phyloP scores from a whole-genome alignment of 176 grass and related monocot genomes.

The Tillandsia fasciculata region DNA sequence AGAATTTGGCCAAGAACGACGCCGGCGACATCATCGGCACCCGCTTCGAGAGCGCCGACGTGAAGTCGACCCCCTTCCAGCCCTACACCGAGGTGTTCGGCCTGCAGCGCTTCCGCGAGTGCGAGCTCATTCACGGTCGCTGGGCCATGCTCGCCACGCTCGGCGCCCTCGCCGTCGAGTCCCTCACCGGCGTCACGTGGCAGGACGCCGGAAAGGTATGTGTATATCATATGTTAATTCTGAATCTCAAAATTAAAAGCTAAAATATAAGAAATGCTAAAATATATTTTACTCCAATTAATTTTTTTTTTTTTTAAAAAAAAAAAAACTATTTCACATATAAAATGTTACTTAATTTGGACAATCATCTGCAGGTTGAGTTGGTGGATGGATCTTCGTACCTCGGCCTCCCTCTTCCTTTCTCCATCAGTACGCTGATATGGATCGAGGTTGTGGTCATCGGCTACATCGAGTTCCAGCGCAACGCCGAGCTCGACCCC shows the following conservation, averaged over 20 bases:
- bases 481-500: slow-evolving; percentile 92
- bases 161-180: slow-evolving; percentile 80
- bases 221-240: background rate
- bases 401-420: slow-evolving; percentile 86
- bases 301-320: too few relatives aligned
- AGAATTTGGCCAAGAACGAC: slow-evolving; percentile 82
- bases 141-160: slow-evolving; percentile 99
- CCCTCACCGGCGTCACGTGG: slow-evolving; percentile 98
- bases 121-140: slow-evolving; percentile 94
- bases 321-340: too few relatives aligned
- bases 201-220: slow-evolving; percentile 97
- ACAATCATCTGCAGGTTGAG: slow-evolving; percentile 47
- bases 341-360: too few relatives aligned
- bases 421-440: slow-evolving; percentile 82
- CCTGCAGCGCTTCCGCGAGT: slow-evolving; percentile 94
- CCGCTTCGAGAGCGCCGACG: slow-evolving; percentile 57
- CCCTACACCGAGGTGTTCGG: slow-evolving; percentile 96
- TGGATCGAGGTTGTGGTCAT: slow-evolving; percentile 98
- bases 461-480: slow-evolving; percentile 99
- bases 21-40: slow-evolving; percentile 75
- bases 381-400: slow-evolving; percentile 82
- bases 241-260: background rate
- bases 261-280: too few relatives aligned
- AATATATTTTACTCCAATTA: too few relatives aligned
- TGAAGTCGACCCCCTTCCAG: slow-evolving; percentile 77